Percentiles rank a stretch among this genome's conserved stretches.
Conservation (phyloP, 805 yeast species). For the Vanderwaltozyma tropicalis region DNA sequence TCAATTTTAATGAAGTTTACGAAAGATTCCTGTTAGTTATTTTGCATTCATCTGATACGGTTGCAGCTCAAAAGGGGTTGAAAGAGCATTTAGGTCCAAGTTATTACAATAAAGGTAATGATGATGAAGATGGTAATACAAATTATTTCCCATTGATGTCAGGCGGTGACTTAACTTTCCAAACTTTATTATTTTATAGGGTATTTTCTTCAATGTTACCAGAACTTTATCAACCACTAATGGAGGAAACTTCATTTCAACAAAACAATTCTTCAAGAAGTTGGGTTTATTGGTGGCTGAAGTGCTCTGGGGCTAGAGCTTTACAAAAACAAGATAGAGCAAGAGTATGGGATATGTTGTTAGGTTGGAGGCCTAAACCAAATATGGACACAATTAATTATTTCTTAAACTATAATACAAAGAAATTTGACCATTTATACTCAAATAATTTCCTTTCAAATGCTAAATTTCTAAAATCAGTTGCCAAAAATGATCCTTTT, state of each 20-base stretch:
- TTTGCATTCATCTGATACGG: slow-evolving; percentile 56
- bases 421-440: slow-evolving; percentile 24
- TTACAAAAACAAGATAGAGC: slow-evolving; percentile 77
- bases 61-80: slow-evolving; percentile 18
- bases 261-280: slow-evolving; percentile 41
- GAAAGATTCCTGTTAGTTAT: slow-evolving; percentile 69
- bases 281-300: slow-evolving; percentile 94
- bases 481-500: slow-evolving; percentile 23
- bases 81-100: too few relatives aligned
- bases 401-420: slow-evolving; percentile 27
- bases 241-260: slow-evolving; percentile 68
- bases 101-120: slow-evolving; percentile 1
- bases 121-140: slow-evolving; percentile 5
- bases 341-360: slow-evolving; percentile 75
- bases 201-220: slow-evolving; percentile 61
- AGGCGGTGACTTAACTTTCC: slow-evolving; percentile 27
- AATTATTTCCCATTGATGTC: slow-evolving; percentile 26
- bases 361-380: slow-evolving; percentile 60
- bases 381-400: slow-evolving; percentile 22
- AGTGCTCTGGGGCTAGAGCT: slow-evolving; percentile 79
- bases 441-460: slow-evolving; percentile 1
- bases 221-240: slow-evolving; percentile 62
- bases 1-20: slow-evolving; percentile 57
- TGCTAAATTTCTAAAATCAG: slow-evolving; percentile 2
- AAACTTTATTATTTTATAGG: slow-evolving; percentile 37